Evolutionary conservation across 2,329 filamentous ascomycete genomes (phyloP), one percentile per base, ranked within the genome.

Genomic region (Aspergillus persii): DNA sequence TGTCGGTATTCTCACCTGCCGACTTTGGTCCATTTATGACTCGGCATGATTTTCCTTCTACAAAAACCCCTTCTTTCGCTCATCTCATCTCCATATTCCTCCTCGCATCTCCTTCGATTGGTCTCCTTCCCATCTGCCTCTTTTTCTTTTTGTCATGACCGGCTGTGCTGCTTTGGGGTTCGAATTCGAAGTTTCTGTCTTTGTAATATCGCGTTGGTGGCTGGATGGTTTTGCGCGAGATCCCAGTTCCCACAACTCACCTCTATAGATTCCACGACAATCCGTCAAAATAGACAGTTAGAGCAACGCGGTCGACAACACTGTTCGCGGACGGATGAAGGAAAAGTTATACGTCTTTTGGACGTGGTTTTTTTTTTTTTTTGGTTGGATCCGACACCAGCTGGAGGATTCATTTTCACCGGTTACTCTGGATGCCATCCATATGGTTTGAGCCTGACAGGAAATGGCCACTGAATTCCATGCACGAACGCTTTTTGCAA

Each of bases 251-350:
- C 54, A 54, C 63, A 56, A 41, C 61, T 63, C 64, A 61, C 57
- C 56, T 50, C 51, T 61, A 67, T 68, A 68, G 66, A 68, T 54
- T 64, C 58, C 50, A 56, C 57, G 58, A 65, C 55, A 48, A 55
- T 59, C 60, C 63, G 59, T 63, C 58, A 58, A 50, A 50, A 66
- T 67, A 67, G 65, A 68, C 49, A 62, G 60, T 59, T 68, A 66
- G 60, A 63, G 59, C 60, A 59, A 59, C 59, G 57, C 58, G 58
- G 57, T 58, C 54, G 58, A 56, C 58, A 52, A 59, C 56, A 59
- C 60, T 60, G 50, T 57, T 54, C 7, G 54, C 53, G 52, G 61
- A 66, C 61, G 64, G 64, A 58, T 56, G 52, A 50, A 44, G 49
- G 53, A 59, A 66, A 58, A 51, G 39, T 53, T 63, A 36, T 30